Percentiles rank a stretch among this genome's conserved stretches.
Evolutionary conservation across 257 asterid genomes (phyloP).

Genomic region (Sherardia arvensis): DNA sequence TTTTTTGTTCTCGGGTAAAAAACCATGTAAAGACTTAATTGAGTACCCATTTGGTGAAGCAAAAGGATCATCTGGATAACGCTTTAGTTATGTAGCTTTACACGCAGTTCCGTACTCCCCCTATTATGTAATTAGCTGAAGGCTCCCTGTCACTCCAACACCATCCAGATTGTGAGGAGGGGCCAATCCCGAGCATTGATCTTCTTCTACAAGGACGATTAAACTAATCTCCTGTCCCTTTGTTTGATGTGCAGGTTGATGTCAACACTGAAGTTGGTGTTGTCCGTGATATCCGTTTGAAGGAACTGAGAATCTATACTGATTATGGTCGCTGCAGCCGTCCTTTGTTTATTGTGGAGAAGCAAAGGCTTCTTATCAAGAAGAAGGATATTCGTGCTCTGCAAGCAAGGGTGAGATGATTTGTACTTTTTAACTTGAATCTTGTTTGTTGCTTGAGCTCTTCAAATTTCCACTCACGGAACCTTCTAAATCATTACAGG

Average conservation of each 20-base stretch:
- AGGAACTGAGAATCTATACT: slow-evolving; percentile 85
- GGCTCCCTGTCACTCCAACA: background rate
- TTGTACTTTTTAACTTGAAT: background rate
- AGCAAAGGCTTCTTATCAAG: slow-evolving; percentile 77
- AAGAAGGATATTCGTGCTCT: slow-evolving; percentile 74
- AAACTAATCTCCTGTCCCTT: background rate
- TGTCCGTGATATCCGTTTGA: slow-evolving; percentile 89
- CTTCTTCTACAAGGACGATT: background rate
- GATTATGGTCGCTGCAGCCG: slow-evolving; percentile 99
- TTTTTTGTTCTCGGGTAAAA: background rate
- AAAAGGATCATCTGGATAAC: background rate
- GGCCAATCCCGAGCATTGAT: background rate
- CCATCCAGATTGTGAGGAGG: background rate
- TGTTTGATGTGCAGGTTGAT: slow-evolving; percentile 54
- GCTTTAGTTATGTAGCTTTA: background rate
- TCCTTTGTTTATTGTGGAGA: slow-evolving; percentile 89
- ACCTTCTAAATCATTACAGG: slow-evolving; percentile 35
- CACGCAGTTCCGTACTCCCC: background rate
- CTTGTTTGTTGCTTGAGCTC: background rate
- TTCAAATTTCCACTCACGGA: slow-evolving; percentile 4
- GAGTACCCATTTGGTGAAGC: background rate
- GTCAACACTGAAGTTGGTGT: slow-evolving; percentile 99
- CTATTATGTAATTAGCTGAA: background rate
- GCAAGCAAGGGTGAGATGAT: slow-evolving; percentile 69
- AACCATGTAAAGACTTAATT: too few species aligned